These are phyloP conservation scores for Pezicula neosporulosa DNA, from an alignment of 2,329 filamentous ascomycete genomes.

Conservation along the genomic window DNA sequence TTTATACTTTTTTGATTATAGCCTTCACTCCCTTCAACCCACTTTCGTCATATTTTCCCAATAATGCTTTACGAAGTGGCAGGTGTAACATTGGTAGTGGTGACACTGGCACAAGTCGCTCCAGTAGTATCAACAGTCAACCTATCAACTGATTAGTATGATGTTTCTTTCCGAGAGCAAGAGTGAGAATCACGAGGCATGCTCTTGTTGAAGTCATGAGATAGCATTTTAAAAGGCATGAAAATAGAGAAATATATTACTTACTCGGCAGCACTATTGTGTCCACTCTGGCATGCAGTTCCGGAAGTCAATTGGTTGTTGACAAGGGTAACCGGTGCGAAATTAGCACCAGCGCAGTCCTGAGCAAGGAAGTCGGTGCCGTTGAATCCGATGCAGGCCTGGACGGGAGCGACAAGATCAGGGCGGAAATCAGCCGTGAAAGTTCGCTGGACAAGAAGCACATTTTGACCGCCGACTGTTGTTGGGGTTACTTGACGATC, in stretches of 20 bases:
- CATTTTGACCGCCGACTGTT: constrained; percentile 26
- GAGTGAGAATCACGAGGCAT: no score
- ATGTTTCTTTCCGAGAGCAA: no score
- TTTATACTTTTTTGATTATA: no score
- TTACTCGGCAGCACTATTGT: constrained; percentile 27
- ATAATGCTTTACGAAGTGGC: background rate
- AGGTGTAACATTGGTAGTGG: constrained; percentile 17
- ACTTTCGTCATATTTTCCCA: no score
- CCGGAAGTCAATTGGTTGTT: constrained; percentile 25
- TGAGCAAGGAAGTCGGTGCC: constrained; percentile 33
- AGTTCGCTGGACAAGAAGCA: constrained; percentile 34
- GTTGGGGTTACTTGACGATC: constrained; percentile 38
- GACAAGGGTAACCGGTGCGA: constrained; percentile 25
- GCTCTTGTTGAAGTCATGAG: no score
- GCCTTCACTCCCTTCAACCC: no score
- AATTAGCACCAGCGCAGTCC: constrained; percentile 27
- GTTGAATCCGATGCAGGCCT: constrained; percentile 38
- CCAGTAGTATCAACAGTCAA: constrained; percentile 24
- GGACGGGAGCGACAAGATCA: constrained; percentile 32
- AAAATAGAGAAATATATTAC: no score
- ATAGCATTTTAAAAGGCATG: no score
- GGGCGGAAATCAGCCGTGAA: constrained; percentile 35
- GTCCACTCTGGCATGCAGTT: constrained; percentile 32
- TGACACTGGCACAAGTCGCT: constrained; percentile 28
- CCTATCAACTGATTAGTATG: no score